Evolutionary conservation across 441 rosid species (phyloP), one percentile per base, ranked within the genome.

Genomic region (Populus hybrid): DNA sequence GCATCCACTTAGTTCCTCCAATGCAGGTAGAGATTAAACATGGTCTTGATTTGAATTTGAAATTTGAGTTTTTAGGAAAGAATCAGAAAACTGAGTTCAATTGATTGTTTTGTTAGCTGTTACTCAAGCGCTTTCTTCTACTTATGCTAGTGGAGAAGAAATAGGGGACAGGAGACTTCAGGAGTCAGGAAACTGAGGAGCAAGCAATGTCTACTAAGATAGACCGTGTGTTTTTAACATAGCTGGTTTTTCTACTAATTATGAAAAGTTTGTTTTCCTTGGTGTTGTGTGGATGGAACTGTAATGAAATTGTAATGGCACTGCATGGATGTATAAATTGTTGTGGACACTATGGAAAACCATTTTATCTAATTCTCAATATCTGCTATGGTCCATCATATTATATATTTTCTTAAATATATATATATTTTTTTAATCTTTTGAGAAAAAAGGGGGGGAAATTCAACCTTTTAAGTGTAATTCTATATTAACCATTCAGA

Each of bases 121-220:
- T 26, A 10, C 21, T 21, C 28, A 14, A 24, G 50, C 3, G 28
- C 2, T 10, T 24, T 35, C 65, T 24, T 20, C 66, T 12, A 59
- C 30, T 57, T 35, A 79, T 63, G 24, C 81, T 1, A 23, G 67
- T 5, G 75, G 71, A 12, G 85, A 30, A 28, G 84, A 38, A 53
- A 30, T 59, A 3, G 84, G 65, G 73, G 86, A 79, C 24, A 75
- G 78, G 11, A 79, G 80, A 38, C 89, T 82, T 34, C 81, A 81
- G 71, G 88, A 86, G 30, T 72, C 86, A 24, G 86, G 83, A 68
- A 86, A 87, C 61, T 90, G 80, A 85, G 64, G 1, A 59, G 8
- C 4, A 14, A 12, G 57, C 57, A 46, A 14, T 5, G 7, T 42
- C 6, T 46, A 12, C 20, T 46, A 12, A 46, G 53, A 42, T 42